Percentiles rank a stretch among this genome's conserved stretches.
Evolutionary conservation across 495 filamentous ascomycete genomes (phyloP).

Genomic region (Penicillium tannophilum): DNA sequence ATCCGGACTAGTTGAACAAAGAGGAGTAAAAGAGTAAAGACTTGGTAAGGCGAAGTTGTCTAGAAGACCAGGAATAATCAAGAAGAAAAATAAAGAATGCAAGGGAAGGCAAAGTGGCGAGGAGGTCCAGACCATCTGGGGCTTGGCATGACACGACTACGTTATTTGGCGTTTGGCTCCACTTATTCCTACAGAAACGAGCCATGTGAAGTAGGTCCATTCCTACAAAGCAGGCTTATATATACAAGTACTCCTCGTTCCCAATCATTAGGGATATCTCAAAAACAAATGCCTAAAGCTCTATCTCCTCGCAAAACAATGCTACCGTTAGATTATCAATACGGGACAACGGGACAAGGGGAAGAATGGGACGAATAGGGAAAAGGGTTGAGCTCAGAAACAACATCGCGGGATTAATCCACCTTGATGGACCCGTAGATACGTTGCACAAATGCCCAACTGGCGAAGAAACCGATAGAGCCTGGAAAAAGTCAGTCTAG

Average conservation of each 20-base stretch:
- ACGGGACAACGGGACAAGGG: neutral
- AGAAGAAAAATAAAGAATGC: slow-evolving; percentile 4
- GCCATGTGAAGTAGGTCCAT: too few relatives aligned
- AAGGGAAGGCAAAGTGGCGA: slow-evolving; percentile 9
- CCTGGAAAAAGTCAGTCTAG: slow-evolving; percentile 51
- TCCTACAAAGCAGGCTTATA: neutral
- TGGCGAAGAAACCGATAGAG: slow-evolving; percentile 92
- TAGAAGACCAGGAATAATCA: slow-evolving; percentile 1
- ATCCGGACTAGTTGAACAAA: slow-evolving; percentile 6
- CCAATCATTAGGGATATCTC: slow-evolving; percentile 8
- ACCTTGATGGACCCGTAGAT: slow-evolving; percentile 97
- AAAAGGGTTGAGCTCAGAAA: too few relatives aligned
- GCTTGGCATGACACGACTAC: slow-evolving; percentile 12
- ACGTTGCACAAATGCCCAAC: slow-evolving; percentile 88
- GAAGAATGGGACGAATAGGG: neutral
- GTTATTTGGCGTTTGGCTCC: neutral
- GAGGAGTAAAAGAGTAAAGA: neutral
- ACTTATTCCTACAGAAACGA: neutral
- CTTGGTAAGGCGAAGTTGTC: neutral
- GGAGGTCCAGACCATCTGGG: slow-evolving; percentile 23
- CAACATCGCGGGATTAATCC: slow-evolving; percentile 55
- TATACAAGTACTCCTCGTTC: slow-evolving; percentile 6
- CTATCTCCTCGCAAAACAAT: slow-evolving; percentile 17
- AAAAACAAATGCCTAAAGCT: slow-evolving; percentile 4
- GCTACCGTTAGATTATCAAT: slow-evolving; percentile 15